Percentiles rank a stretch among this genome's conserved stretches.
phyloP scores from a whole-genome alignment of 768 basidiomycete genomes.

The Hericium alpestre region DNA sequence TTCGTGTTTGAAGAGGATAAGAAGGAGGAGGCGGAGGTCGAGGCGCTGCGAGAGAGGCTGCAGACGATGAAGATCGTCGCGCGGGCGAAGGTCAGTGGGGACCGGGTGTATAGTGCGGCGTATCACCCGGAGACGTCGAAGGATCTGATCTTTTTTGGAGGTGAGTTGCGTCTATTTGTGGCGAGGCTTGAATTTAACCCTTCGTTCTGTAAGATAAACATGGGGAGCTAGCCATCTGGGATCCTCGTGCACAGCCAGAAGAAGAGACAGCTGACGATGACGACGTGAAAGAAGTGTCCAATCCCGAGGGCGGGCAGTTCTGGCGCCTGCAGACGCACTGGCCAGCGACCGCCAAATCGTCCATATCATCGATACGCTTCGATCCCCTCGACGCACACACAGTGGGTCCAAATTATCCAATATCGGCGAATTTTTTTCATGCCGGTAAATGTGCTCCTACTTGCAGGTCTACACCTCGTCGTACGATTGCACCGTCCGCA shows the following conservation, averaged over 20 bases:
- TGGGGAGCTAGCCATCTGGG: conserved; percentile 79
- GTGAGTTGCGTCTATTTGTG: conserved; percentile 24
- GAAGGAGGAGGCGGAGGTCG: conserved; percentile 37
- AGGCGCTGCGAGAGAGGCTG: conserved; percentile 44
- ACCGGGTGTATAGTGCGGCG: conserved; percentile 65
- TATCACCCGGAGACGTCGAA: conserved; percentile 75
- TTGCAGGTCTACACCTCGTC: conserved; percentile 67
- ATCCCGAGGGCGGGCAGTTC: conserved; percentile 59
- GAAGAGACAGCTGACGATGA: conserved; percentile 60
- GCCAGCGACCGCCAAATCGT: conserved; percentile 73
- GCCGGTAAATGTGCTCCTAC: background rate
- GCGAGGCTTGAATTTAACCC: background rate
- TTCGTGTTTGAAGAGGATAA: conserved; percentile 38
- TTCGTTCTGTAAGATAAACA: conserved; percentile 50
- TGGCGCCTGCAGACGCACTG: conserved; percentile 78
- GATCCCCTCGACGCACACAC: conserved; percentile 68
- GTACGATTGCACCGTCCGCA: conserved; percentile 72
- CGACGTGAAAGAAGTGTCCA: conserved; percentile 27
- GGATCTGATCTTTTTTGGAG: conserved; percentile 82
- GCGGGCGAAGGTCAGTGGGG: conserved; percentile 69
- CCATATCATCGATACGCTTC: conserved; percentile 68
- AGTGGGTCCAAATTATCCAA: conserved; percentile 28
- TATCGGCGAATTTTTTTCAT: background rate
- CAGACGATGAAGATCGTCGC: conserved; percentile 53
- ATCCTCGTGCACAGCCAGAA: conserved; percentile 60